These are phyloP conservation scores for Myxozyma neotropica DNA, from an alignment of 805 yeast genomes.

Conservation along the genomic window DNA sequence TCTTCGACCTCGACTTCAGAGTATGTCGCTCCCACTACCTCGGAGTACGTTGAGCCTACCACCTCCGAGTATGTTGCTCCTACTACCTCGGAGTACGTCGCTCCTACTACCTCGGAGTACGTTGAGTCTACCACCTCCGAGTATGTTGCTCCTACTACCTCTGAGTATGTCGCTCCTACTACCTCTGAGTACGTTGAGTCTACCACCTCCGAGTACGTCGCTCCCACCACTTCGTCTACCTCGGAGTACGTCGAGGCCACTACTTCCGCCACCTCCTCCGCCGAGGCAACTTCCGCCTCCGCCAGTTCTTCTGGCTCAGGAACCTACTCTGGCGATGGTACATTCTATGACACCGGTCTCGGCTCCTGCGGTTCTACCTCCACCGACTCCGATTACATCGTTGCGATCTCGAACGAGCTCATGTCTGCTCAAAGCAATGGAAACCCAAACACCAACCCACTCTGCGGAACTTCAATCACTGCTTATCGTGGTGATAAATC, in stretches of 20 bases:
- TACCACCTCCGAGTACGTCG: slow-evolving; percentile 15
- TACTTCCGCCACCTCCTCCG: slow-evolving; percentile 19
- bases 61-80: slow-evolving; percentile 10
- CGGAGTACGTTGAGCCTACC: slow-evolving; percentile 5
- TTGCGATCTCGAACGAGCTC: slow-evolving; percentile 53
- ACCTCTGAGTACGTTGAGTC: slow-evolving; percentile 20
- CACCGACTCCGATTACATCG: slow-evolving; percentile 53
- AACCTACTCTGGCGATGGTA: slow-evolving; percentile 43
- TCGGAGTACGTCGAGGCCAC: slow-evolving; percentile 23
- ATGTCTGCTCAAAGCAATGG: slow-evolving; percentile 47
- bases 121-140: slow-evolving; percentile 17
- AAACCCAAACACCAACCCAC: slow-evolving; percentile 47
- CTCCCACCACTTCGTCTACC: slow-evolving; percentile 14
- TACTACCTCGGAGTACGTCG: slow-evolving; percentile 12
- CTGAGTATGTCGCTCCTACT: slow-evolving; percentile 13
- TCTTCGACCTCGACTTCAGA: slow-evolving; percentile 11
- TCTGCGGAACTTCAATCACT: slow-evolving; percentile 57
- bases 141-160: slow-evolving; percentile 19
- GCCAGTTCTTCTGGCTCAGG: slow-evolving; percentile 34
- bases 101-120: slow-evolving; percentile 15
- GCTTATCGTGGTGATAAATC: slow-evolving; percentile 53
- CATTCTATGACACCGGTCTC: slow-evolving; percentile 44
- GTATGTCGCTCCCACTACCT: slow-evolving; percentile 9
- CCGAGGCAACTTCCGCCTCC: slow-evolving; percentile 16
- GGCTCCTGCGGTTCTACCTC: slow-evolving; percentile 61